Evolutionary conservation across 345 rosid species (phyloP).

Genomic region (Limnanthes douglasii): DNA sequence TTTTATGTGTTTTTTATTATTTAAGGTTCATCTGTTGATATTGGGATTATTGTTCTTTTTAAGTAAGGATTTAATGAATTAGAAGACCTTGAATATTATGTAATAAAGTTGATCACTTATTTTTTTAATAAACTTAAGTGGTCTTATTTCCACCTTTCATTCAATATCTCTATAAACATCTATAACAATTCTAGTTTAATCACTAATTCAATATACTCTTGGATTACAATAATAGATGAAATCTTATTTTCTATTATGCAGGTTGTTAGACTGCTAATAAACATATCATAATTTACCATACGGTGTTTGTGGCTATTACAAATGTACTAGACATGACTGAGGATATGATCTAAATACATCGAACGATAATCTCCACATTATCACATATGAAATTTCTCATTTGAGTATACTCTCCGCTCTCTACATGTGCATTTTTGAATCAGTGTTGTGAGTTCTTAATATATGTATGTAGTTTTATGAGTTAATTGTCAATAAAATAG

Average conservation of each 20-base stretch:
- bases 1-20: too few species aligned
- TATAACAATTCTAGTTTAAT: background rate
- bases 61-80: too few species aligned
- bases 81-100: too few species aligned
- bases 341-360: constrained; percentile 84
- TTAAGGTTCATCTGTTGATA: too few species aligned
- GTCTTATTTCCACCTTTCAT: background rate
- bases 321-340: constrained; percentile 84
- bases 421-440: background rate
- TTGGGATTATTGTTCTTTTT: too few species aligned
- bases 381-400: constrained; percentile 26
- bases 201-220: background rate
- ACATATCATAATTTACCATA: constrained; percentile 90
- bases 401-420: background rate
- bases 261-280: constrained; percentile 87
- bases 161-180: background rate
- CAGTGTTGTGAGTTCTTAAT: background rate
- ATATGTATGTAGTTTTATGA: too few species aligned
- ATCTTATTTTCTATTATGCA: constrained; percentile 17
- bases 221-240: background rate
- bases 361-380: constrained; percentile 28
- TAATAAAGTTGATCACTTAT: too few species aligned
- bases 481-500: too few species aligned
- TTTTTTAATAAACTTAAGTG: background rate
- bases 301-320: constrained; percentile 66